Base-by-base conservation (phyloP, 257 asterid species). In the Thymus mandschuricus region DNA sequence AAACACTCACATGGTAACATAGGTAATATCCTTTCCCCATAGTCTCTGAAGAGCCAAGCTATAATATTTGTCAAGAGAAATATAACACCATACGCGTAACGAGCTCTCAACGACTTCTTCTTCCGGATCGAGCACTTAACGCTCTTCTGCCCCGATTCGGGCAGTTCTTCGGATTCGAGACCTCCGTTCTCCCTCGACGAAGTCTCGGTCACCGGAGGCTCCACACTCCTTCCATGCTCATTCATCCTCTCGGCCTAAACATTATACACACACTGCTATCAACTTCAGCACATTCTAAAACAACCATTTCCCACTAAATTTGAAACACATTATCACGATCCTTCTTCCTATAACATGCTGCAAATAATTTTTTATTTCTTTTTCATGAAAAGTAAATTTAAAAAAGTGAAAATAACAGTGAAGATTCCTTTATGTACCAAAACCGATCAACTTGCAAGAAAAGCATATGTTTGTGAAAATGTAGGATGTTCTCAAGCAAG, bases 31-130 rank as follows among this genome's bases (percentile, higher is more conserved):
- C 70, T 83, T 63, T 88, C 87, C 5, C 97, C 96, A 73, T 92
- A 92, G 75, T 92, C 98, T 5, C 97, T 88, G 30, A 90, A 75
- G 43, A 92, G 87, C 97, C 98, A 92, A 43, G 95, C 98, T 55
- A 90, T 80, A 46, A 92, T 80, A 69, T 86, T 90, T 31, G 87
- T 90, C 4, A 87, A 68, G 73, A 87, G 73, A 75, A 90, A 92
- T 9, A 90, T 68, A 30, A 84, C 81, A 64, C 95, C 98, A 70
- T 92, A 92, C 1, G 83, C 88, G 72, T 88, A 92, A 21, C 98
- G 96, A 45, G 91, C 89, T 30, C 86, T 83, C 55, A 87, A 72
- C 57, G 96, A 83, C 62, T 80, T 87, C 81, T 77, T 92, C 86
- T 81, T 90, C 56, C 75, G 69, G 3, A 35, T 65, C 34, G 81